Evolutionary conservation across 2,329 filamentous ascomycete genomes (phyloP).

Genomic region (Fusarium sacchari): DNA sequence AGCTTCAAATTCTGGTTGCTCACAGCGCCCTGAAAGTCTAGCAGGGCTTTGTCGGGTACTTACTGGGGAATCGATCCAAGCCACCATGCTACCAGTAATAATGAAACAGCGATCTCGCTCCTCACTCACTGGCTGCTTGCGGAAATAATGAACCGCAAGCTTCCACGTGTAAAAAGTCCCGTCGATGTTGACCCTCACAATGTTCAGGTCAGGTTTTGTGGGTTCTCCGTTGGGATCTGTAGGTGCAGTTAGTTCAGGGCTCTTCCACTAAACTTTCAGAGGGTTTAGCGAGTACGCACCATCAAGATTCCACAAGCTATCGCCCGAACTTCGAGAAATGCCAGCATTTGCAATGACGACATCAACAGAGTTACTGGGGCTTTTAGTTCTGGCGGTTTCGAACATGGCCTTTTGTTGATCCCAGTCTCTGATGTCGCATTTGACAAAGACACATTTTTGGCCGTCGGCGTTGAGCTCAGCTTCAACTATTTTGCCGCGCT

Average conservation of each 20-base stretch:
- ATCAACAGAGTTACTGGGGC: constrained; percentile 53
- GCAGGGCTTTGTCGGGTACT: background rate
- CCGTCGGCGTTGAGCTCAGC: constrained; percentile 45
- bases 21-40: background rate
- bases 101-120: constrained; percentile 59
- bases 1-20: background rate
- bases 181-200: constrained; percentile 53
- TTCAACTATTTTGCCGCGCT: constrained; percentile 47
- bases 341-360: constrained; percentile 61
- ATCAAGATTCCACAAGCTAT: constrained; percentile 53
- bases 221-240: constrained; percentile 30
- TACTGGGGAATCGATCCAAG: constrained; percentile 57
- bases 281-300: constrained; percentile 35
- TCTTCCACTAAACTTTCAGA: background rate
- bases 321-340: constrained; percentile 49
- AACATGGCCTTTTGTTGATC: constrained; percentile 55
- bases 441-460: constrained; percentile 46
- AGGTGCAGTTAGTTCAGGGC: background rate
- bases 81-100: constrained; percentile 59
- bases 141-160: constrained; percentile 58
- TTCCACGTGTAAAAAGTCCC: constrained; percentile 58
- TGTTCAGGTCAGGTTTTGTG: constrained; percentile 53
- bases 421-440: constrained; percentile 56
- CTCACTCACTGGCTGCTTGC: constrained; percentile 50
- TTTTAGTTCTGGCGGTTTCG: constrained; percentile 50